These are phyloP conservation scores for Teratosphaeria zuluensis DNA, from an alignment of 2,329 filamentous ascomycete genomes.

Conservation along the genomic window DNA sequence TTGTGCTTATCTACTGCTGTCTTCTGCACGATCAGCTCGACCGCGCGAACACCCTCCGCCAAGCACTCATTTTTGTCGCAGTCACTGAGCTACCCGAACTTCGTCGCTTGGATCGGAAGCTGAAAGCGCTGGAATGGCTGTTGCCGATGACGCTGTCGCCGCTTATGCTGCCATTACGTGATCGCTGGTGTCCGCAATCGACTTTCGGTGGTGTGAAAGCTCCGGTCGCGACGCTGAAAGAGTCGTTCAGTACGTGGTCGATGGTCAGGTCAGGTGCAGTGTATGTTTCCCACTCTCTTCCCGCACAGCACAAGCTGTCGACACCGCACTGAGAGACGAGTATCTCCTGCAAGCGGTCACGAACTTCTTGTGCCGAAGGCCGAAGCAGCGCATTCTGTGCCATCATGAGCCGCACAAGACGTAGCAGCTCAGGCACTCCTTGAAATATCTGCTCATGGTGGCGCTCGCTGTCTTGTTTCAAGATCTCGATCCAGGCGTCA, in stretches of 20 bases:
- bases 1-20: neutral
- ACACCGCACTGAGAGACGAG: constrained; percentile 20
- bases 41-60: constrained; percentile 4
- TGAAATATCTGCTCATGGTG: constrained; percentile 24
- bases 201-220: neutral
- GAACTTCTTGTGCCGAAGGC: constrained; percentile 33
- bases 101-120: neutral
- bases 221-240: constrained; percentile 1
- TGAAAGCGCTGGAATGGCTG: neutral
- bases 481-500: constrained; percentile 56
- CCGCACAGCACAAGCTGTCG: constrained; percentile 21
- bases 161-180: neutral
- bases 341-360: constrained; percentile 25
- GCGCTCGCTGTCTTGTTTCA: constrained; percentile 16
- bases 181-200: neutral
- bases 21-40: neutral
- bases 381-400: constrained; percentile 30
- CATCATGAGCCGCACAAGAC: constrained; percentile 34
- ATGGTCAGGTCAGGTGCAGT: neutral
- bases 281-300: constrained; percentile 14
- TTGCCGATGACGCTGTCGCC: neutral
- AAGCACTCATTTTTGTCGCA: constrained; percentile 2
- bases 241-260: constrained; percentile 1
- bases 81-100: constrained; percentile 4
- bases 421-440: constrained; percentile 32